Conservation (phyloP, 2,329 filamentous ascomycete species). For the Paraconiothyrium brasiliense region DNA sequence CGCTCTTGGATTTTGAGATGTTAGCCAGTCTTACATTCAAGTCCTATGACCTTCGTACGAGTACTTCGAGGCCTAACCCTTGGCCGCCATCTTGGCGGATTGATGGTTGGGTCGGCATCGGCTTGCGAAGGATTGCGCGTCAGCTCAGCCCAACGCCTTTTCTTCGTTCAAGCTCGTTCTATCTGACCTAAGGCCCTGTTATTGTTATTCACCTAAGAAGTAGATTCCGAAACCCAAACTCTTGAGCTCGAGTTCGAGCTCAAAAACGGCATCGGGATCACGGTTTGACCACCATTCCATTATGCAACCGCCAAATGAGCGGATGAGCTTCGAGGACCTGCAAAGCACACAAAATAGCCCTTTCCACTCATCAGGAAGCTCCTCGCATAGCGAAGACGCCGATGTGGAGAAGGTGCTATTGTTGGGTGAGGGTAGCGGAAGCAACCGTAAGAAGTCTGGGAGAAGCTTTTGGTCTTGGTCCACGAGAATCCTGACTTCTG, state of each 20-base stretch:
- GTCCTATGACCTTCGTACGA: slow-evolving; percentile 73
- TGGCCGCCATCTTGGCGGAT: slow-evolving; percentile 64
- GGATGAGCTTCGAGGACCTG: background rate
- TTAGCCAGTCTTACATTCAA: background rate
- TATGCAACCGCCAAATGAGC: background rate
- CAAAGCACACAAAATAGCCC: background rate
- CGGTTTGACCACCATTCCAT: background rate
- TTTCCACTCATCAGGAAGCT: background rate
- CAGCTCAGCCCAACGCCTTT: background rate
- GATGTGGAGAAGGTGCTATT: slow-evolving; percentile 16
- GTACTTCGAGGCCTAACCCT: slow-evolving; percentile 71
- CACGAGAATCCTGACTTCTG: background rate
- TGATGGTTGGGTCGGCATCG: background rate
- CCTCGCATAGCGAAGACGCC: background rate
- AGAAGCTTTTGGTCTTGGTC: slow-evolving; percentile 1
- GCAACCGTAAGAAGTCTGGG: background rate
- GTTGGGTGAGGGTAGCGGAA: background rate
- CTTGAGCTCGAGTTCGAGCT: background rate
- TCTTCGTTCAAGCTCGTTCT: background rate
- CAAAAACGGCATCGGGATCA: background rate
- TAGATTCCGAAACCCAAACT: background rate
- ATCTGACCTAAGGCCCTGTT: background rate
- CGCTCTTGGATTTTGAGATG: too few species aligned
- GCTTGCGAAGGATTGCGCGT: background rate
- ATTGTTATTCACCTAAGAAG: background rate